phyloP scores from a whole-genome alignment of 2,329 filamentous ascomycete species.

The Verticillium isaacii region DNA sequence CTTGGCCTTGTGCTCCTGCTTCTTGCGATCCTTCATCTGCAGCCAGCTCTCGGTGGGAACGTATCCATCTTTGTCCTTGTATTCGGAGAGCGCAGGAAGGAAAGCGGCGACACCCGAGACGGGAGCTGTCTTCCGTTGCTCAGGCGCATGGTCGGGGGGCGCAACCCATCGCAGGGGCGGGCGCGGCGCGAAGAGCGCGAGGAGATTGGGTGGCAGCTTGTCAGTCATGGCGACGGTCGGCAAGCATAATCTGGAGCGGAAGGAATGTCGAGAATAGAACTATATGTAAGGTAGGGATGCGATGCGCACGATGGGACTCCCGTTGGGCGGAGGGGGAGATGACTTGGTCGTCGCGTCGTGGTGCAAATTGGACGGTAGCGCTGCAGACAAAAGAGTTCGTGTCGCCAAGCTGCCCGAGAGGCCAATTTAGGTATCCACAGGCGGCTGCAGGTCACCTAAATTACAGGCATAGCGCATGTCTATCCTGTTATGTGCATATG shows the following conservation, averaged over 20 bases:
- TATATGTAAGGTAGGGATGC: background rate
- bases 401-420: background rate
- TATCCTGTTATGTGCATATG: background rate
- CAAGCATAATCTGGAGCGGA: background rate
- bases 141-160: slow-evolving; percentile 75
- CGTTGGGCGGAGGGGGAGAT: background rate
- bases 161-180: slow-evolving; percentile 87
- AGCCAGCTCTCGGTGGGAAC: slow-evolving; percentile 89
- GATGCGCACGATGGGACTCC: background rate
- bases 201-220: slow-evolving; percentile 86
- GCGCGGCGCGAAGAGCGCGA: slow-evolving; percentile 91
- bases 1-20: slow-evolving; percentile 70
- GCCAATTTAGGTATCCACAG: background rate
- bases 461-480: background rate
- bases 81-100: slow-evolving; percentile 67
- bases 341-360: background rate
- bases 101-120: slow-evolving; percentile 72
- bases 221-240: slow-evolving; percentile 69
- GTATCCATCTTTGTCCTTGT: slow-evolving; percentile 73
- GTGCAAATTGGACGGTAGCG: background rate
- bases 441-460: background rate
- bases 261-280: background rate
- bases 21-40: slow-evolving; percentile 78
- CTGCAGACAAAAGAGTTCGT: background rate
- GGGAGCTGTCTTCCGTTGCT: slow-evolving; percentile 70